phyloP scores from a whole-genome alignment of 257 asterid species.

The Solanum sejunctum region DNA sequence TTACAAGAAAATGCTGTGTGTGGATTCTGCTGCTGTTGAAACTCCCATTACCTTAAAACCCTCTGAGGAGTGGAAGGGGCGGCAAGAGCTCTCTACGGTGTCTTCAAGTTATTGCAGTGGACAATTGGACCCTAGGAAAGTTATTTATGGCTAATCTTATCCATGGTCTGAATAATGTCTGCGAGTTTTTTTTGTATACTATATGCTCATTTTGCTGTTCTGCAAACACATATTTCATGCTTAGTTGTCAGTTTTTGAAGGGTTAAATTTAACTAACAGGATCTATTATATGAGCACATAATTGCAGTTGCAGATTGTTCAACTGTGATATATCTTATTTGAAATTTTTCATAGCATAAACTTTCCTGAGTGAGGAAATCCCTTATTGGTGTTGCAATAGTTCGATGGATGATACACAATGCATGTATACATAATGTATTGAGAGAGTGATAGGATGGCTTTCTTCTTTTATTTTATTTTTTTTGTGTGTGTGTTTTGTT shows the following conservation, averaged over 20 bases:
- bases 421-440: background rate
- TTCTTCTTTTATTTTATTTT: no score
- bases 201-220: constrained; percentile 2
- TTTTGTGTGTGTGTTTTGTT: no score
- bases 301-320: constrained; percentile 15
- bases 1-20: constrained; percentile 53
- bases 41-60: constrained; percentile 51
- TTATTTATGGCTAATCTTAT: constrained; percentile 45
- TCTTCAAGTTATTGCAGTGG: constrained; percentile 91
- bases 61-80: constrained; percentile 68
- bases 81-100: constrained; percentile 66
- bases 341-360: background rate
- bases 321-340: constrained; percentile 7
- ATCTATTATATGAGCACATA: background rate
- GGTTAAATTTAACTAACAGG: background rate
- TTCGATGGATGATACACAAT: background rate
- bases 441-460: background rate
- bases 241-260: background rate
- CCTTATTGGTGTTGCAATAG: background rate
- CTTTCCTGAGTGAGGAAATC: background rate
- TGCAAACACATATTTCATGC: constrained; percentile 7
- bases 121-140: constrained; percentile 68
- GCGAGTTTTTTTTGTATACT: constrained; percentile 17
- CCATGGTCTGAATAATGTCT: constrained; percentile 8
- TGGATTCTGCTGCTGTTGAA: constrained; percentile 65